Base-by-base conservation (phyloP, 305 asterid species). In the Fraxinus latifolia region DNA sequence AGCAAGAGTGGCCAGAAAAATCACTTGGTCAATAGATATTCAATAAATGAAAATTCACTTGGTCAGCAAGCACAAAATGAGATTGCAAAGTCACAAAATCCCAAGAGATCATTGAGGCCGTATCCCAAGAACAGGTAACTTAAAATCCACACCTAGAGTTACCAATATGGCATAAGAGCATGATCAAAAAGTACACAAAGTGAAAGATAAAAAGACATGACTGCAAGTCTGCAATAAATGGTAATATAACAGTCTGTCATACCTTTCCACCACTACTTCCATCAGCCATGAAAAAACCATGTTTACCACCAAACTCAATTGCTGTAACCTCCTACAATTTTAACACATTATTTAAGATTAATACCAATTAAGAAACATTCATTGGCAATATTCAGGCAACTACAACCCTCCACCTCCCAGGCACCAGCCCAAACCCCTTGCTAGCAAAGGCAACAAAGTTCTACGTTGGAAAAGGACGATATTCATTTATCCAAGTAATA, bases 181-280 rank as follows among this genome's bases (percentile, higher is more conserved):
- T 27, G 79, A n/a, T 11, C 8, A 67, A 39, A 68, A 36, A 67
- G 73, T 77, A 68, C 47, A 71, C 55, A 9, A 76, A 79, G 25
- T 34, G 25, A 72, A 67, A 77, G 75, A 47, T 14, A 15, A 14
- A 3, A 47, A 53, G 74, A 80, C 31, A 70, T 76, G 25, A 25
- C 73, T 71, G 29, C 36, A 86, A 62, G 19, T 34, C 68, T 75
- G 72, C 32, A 36, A 53, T 7, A 31, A 72, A 80, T 32, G 77
- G 76, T 42, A 33, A 53, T 7, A 37, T 65, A 19, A 17, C 44
- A 65, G 78, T 78, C 34, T 34, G 68, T 47, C 86, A 42, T 91
- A 94, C 98, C 98, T 93, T 94, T 73, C 99, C 99, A 78, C 87
- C 86, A 85, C 98, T 91, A 90, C 93, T 94, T 86, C 99, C 99